Evolutionary conservation across 140 eudicot species (phyloP), one percentile per base, ranked within the genome.

Genomic region (Anethum foeniculum): DNA sequence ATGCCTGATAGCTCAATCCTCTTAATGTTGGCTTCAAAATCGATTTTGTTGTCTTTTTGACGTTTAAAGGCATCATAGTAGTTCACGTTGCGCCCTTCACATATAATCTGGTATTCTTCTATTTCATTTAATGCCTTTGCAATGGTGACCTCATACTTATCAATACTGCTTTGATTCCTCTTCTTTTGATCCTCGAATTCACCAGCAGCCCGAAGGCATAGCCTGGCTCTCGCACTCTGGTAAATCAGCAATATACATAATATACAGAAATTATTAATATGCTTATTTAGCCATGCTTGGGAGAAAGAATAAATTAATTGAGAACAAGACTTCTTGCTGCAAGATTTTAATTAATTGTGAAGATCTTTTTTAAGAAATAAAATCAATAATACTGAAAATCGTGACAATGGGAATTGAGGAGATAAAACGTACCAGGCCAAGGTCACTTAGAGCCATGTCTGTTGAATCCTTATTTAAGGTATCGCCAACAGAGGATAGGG

Each of bases 121-220:
- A 92, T 87, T 39, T 46, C 65, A 3, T 28, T 38, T 5, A 89
- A 80, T 32, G 85, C 78, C 21, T 84, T 84, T 39, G 82, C 82
- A 32, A 90, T 88, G 79, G 7, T 84, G 47, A 64, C 75, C 86
- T 80, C 85, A 62, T 81, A 84, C 19, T 78, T 32, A 56, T 89
- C 83, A 11, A 92, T 77, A 43, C 36, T 78, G 48, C 48, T 46
- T 76, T 85, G 81, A 41, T 87, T 92, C 76, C 74, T 81, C 28
- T 38, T 76, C 47, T 90, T 92, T 65, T 88, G 89, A 52, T 78
- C 86, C 81, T 94, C 90, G 4, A 82, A 75, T 80, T 92, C 94
- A 39, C 93, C 93, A 21, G 89, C 94, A 7, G 98, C 98, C 12
- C 90, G 82, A 71, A 94, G 86, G 75, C 96, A 90, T 68, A 90